Conservation (phyloP, 495 filamentous ascomycete species). For the Baudoinia panamericana region DNA sequence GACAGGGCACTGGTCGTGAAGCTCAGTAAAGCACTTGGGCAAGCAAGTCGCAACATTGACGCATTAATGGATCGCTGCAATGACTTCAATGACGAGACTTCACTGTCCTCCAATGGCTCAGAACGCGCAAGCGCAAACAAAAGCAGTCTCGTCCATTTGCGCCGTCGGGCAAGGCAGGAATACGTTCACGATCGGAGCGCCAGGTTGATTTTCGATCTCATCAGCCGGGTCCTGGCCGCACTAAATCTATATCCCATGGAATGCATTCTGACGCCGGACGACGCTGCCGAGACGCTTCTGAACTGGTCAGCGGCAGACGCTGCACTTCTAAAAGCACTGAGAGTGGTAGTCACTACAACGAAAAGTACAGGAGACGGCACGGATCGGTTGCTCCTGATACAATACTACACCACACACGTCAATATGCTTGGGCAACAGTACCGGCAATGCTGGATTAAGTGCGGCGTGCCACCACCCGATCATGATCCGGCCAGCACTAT, state of each 20-base stretch:
- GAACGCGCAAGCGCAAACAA: neutral
- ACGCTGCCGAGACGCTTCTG: neutral
- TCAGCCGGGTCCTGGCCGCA: neutral
- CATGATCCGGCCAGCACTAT: too few species aligned
- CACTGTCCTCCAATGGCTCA: neutral
- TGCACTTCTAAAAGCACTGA: neutral
- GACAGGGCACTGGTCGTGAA: neutral
- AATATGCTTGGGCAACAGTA: too few species aligned
- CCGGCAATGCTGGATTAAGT: too few species aligned
- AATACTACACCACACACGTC: neutral
- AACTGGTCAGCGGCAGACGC: neutral
- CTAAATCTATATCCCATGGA: neutral
- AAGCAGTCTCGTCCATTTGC: too few species aligned
- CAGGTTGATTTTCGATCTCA: slow-evolving; percentile 1
- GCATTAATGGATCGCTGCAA: neutral
- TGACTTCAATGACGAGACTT: neutral
- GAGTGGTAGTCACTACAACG: neutral
- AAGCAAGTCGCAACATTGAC: slow-evolving; percentile 1
- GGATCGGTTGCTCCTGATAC: neutral
- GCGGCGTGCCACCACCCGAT: too few species aligned
- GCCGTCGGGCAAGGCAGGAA: too few species aligned
- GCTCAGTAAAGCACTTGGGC: neutral
- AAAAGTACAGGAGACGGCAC: neutral
- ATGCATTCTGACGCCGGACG: neutral
- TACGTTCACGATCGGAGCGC: slow-evolving; percentile 7